Conservation (phyloP, 208 protist species). For the Trypanosoma mega region DNA sequence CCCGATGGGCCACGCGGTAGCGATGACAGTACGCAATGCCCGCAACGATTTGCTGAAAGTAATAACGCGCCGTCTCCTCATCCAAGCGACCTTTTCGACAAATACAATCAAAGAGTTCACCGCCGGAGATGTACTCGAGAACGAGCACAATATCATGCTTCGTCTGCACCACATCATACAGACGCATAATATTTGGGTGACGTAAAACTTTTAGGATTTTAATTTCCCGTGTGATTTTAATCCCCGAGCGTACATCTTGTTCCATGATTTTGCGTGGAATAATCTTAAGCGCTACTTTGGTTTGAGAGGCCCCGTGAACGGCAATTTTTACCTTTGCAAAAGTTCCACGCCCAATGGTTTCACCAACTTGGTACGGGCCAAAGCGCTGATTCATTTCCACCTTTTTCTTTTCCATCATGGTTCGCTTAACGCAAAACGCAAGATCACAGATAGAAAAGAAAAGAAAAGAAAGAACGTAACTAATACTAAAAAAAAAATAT, state of each 20-base stretch:
- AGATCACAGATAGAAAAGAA: constrained; percentile 12
- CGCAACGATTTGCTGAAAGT: constrained; percentile 98
- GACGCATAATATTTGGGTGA: constrained; percentile 98
- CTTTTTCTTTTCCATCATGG: not conserved
- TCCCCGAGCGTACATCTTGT: constrained; percentile 66
- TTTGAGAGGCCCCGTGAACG: constrained; percentile 93
- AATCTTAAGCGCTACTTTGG: constrained; percentile 77
- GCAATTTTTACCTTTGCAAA: constrained; percentile 92
- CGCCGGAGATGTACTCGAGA: constrained; percentile 97
- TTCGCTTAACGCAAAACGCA: too few relatives aligned
- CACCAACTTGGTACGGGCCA: constrained; percentile 77
- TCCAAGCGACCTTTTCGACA: constrained; percentile 91
- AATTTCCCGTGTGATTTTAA: constrained; percentile 96
- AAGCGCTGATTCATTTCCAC: constrained; percentile 58
- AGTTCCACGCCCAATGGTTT: constrained; percentile 78
- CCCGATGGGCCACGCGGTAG: constrained; percentile 88
- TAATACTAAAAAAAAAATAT: too few relatives aligned
- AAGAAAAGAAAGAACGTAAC: constrained; percentile 9
- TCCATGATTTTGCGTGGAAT: constrained; percentile 80
- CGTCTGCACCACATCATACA: constrained; percentile 97
- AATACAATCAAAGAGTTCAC: constrained; percentile 98
- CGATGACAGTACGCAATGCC: constrained; percentile 98
- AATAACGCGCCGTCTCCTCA: constrained; percentile 84
- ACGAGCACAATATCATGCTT: constrained; percentile 97
- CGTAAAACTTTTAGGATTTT: constrained; percentile 96